Conservation (phyloP, 768 basidiomycete genomes). For the Mycena leptocephala region DNA sequence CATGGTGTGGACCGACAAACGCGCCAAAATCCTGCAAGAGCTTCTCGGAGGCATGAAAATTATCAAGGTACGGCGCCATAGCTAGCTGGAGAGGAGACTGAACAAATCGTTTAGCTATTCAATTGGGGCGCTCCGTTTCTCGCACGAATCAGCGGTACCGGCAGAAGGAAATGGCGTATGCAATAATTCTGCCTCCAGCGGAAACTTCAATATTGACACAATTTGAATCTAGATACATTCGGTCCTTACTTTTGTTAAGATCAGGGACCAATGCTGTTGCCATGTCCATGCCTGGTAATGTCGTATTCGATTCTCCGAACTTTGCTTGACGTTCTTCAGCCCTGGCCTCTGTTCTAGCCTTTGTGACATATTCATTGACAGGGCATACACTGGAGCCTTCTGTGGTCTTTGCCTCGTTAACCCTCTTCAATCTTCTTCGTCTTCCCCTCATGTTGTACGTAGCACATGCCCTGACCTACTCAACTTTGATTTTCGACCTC, state of each 20-base stretch:
- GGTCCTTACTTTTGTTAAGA: constrained; percentile 77
- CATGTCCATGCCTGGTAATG: constrained; percentile 73
- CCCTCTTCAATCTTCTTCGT: constrained; percentile 88
- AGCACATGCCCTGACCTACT: not conserved
- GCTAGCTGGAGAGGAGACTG: no score
- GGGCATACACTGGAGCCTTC: constrained; percentile 81
- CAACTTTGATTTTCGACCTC: not conserved
- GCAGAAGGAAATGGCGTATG: constrained; percentile 78
- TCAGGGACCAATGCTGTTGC: constrained; percentile 79
- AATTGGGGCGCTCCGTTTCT: constrained; percentile 92
- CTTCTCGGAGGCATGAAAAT: constrained; percentile 91
- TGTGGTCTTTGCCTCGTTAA: constrained; percentile 87
- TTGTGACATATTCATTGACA: constrained; percentile 82
- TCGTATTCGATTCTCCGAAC: not conserved
- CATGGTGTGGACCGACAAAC: constrained; percentile 93
- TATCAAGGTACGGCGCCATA: no score
- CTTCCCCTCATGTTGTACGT: constrained; percentile 83
- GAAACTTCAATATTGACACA: constrained; percentile 2
- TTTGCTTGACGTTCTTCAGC: constrained; percentile 33
- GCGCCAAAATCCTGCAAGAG: constrained; percentile 92
- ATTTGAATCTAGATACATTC: constrained; percentile 71
- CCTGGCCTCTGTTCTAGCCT: constrained; percentile 84
- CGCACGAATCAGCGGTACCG: constrained; percentile 79
- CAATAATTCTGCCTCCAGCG: not conserved
- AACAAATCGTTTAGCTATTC: no score